Base-by-base conservation (phyloP, 805 yeast genomes). In the Candida hungchunana region DNA sequence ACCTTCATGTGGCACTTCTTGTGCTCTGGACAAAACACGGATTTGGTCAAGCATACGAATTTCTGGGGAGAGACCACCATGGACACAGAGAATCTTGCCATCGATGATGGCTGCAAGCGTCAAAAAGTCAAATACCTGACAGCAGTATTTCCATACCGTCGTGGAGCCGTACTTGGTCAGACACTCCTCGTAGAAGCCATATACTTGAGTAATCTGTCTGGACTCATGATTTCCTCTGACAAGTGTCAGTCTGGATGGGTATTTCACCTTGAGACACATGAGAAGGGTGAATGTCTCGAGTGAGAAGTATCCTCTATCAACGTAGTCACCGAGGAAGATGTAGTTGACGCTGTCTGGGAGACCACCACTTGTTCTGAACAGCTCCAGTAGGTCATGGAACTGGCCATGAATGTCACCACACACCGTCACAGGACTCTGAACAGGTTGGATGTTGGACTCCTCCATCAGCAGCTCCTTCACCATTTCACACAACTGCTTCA, bases 381-480 rank as follows among this genome's bases (percentile, higher is more conserved):
- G 69, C 59, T 93, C 97, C 43, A 90, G 64, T 42, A 90, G 69
- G 60, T 90, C 98, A 58, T 90, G 97, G 60, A 90, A 90, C 60
- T 90, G 98, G 4, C 98, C 98, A 62, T 90, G 98, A 51, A 90
- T 93, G 63, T 90, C 98, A 56, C 95, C 97, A 66, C 96, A 88
- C 1, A 88, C 96, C 0, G 96, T 87, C 6, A 88, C 97, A 1
- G 97, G 97, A 19, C 87, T 76, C 53, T 79, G 82, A 3, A 88
- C 96, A 0, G 96, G 96, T 56, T 88, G 96, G 44, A 89, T 87
- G 58, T 89, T 89, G 27, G 93, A 82, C 54, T 88, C 97, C 58
- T 90, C 97, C 97, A 93, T 93, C 42, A 90, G 63, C 24, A 90
- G 68, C 58, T 89, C 97, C 60, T 93, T 90, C 32, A 90, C 96